Percentiles rank a stretch among this genome's conserved stretches.
phyloP scores from a whole-genome alignment of 2,329 filamentous ascomycete species.

The Lecanosticta acicola region DNA sequence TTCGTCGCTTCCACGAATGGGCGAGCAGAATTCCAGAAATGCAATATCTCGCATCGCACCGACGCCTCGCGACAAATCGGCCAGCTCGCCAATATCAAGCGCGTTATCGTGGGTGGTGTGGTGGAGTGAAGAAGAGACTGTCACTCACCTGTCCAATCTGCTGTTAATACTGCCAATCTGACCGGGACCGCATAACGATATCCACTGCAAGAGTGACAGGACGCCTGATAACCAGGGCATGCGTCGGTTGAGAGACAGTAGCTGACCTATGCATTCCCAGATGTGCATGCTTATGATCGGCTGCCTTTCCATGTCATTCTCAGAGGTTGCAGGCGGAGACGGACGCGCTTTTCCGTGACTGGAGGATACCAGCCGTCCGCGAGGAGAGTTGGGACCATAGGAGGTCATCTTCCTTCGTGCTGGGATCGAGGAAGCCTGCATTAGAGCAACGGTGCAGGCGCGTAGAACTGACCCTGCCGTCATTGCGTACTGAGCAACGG shows the following conservation, averaged over 20 bases:
- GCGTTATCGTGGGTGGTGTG: slow-evolving; percentile 3
- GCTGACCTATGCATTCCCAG: slow-evolving; percentile 66
- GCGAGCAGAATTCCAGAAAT: slow-evolving; percentile 10
- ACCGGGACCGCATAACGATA: slow-evolving; percentile 67
- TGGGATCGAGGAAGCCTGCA: slow-evolving; percentile 63
- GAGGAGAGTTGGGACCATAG: not conserved
- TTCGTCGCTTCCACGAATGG: slow-evolving; percentile 16
- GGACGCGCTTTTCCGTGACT: slow-evolving; percentile 13
- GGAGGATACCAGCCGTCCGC: not conserved
- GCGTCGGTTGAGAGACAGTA: slow-evolving; percentile 67
- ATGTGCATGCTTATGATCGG: slow-evolving; percentile 72
- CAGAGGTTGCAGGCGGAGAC: not conserved
- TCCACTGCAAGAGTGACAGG: slow-evolving; percentile 70
- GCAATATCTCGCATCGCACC: slow-evolving; percentile 9
- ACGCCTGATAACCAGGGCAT: slow-evolving; percentile 87
- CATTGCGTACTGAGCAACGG: slow-evolving; percentile 11
- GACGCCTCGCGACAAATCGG: slow-evolving; percentile 2
- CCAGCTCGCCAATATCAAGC: slow-evolving; percentile 1
- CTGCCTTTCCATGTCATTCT: slow-evolving; percentile 15
- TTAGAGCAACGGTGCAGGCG: slow-evolving; percentile 58
- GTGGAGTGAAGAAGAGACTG: slow-evolving; percentile 23
- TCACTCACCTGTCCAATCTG: slow-evolving; percentile 81
- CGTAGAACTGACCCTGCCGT: slow-evolving; percentile 52
- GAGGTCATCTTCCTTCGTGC: slow-evolving; percentile 38
- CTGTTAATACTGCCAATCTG: slow-evolving; percentile 68